Base-by-base conservation (phyloP, 2,329 filamentous ascomycete species). In the Basipetospora chlamydospora region DNA sequence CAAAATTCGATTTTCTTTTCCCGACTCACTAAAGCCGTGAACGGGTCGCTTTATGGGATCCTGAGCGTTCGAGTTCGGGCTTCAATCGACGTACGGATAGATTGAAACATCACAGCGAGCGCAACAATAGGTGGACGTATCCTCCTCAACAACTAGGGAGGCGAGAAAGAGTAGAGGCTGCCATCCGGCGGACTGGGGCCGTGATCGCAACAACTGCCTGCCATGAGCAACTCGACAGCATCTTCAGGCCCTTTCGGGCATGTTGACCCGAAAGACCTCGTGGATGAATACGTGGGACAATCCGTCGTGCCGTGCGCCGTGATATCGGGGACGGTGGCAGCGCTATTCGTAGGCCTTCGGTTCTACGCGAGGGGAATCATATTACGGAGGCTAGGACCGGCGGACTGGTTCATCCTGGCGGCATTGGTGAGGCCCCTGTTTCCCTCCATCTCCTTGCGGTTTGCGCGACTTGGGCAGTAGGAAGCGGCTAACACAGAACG, bases 331-430 rank as follows among this genome's bases (percentile, higher is more conserved):
- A 37, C 32, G 12, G 37, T 58, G 4, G 48, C 56, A 4, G 50
- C 51, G 9, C 25, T 49, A 2, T 43, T 54, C 25, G 46, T 55
- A 11, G 39, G 41, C 5, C 31, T 55, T 26, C 53, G 55, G 8
- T 47, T 59, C 35, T 58, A 52, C 37, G 54, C 55, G n/a, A 44
- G 55, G 36, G 43, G 46, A 11, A 41, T 46, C 9, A 41, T 58
- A 35, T 48, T 56, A 20, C 54, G 51, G 40, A 47, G 52, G 30
- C 47, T 56, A 38, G 51, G 50, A 33, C 33, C 45, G 15, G 55
- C 58, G 34, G 55, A 59, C 41, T 56, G 52, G 47, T 45, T 49
- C 16, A 51, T 57, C 31, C 26, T 59, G 12, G 39, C 50, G 11
- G 48, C 55, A 3, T 41, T 56, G 18, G 44, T 35, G 21, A 26